Base-by-base conservation (phyloP, 176 grass and related monocot genomes). In the Chrysopogon serrulatus region DNA sequence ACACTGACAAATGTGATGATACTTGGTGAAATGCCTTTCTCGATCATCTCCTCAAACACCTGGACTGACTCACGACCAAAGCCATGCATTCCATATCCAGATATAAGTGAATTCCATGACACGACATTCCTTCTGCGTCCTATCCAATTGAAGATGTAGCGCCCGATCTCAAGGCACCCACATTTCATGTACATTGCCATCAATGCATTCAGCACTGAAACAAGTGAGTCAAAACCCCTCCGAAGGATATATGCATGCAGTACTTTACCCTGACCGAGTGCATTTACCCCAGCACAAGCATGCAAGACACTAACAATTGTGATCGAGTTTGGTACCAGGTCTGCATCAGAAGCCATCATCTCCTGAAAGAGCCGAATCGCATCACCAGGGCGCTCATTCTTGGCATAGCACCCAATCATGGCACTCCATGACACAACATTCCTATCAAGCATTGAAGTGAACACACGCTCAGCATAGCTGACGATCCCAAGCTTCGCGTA, bases 391-490 rank as follows among this genome's bases (percentile, higher is more conserved):
- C 85, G 80, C 74, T 99, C 93, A n/a, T 96, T 94, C 80, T 95
- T 88, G 34, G 88, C 81, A 32, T 96, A 94, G 80, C 91, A 98
- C 28, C 77, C 82, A 80, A 98, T 94, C 96, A 98, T 96, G 81
- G 96, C 93, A 65, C 89, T 98, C 93, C 93, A 98, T 10, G 96
- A 93, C 36, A 98, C 91, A 41, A 96, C 64, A 77, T 90, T 98
- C 75, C 85, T 80, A 33, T 87, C 91, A 26, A 75, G 77, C 89
- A 92, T 96, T 62, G 73, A 61, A 59, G 80, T 43, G 63, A 98
- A 98, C 64, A 95, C 73, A 12, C 16, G 63, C 68, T 94, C 83
- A 2, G 89, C 84, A 31, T 87, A 90, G 32, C 62, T 26, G 34
- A 88, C 83, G 10, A 66, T 33, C 11, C 93, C 91, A 57, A 95